Evolutionary conservation across 768 basidiomycete species (phyloP).

Genomic region (Amanita jacksonii): DNA sequence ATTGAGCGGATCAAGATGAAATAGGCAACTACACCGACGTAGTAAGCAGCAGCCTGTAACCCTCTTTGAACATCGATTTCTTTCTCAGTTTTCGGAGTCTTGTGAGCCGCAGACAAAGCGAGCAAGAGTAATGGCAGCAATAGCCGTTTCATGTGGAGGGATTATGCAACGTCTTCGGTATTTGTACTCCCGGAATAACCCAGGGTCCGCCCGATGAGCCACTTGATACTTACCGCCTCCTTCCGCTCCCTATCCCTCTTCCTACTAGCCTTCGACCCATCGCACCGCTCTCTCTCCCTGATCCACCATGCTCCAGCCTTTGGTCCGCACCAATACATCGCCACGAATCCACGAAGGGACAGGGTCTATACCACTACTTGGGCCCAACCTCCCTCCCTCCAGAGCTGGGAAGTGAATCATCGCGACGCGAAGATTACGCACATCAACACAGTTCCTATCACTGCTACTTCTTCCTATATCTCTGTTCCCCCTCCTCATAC

Average conservation of each 20-base stretch:
- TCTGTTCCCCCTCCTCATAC: constrained; percentile 37
- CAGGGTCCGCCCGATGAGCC: not conserved
- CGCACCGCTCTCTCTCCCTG: constrained; percentile 27
- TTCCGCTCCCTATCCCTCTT: constrained; percentile 43
- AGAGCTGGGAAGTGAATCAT: constrained; percentile 33
- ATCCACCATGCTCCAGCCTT: constrained; percentile 33
- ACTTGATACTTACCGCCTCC: constrained; percentile 36
- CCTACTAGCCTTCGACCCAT: constrained; percentile 38
- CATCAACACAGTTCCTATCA: constrained; percentile 36
- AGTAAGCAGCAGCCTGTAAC: constrained; percentile 43
- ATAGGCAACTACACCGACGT: constrained; percentile 28
- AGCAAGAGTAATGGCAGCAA: not conserved
- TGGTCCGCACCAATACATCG: constrained; percentile 46
- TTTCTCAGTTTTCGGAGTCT: constrained; percentile 31
- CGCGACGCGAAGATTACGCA: constrained; percentile 12
- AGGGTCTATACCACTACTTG: constrained; percentile 41
- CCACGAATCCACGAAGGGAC: constrained; percentile 24
- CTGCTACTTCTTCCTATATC: constrained; percentile 47
- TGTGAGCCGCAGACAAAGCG: constrained; percentile 24
- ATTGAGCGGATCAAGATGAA: not conserved
- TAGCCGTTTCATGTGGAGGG: not conserved
- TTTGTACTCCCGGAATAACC: not conserved
- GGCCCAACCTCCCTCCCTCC: constrained; percentile 36
- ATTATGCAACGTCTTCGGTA: not conserved
- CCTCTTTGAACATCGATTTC: constrained; percentile 39